phyloP scores from a whole-genome alignment of 1,284 basidiomycete species.

The Malassezia caprae region DNA sequence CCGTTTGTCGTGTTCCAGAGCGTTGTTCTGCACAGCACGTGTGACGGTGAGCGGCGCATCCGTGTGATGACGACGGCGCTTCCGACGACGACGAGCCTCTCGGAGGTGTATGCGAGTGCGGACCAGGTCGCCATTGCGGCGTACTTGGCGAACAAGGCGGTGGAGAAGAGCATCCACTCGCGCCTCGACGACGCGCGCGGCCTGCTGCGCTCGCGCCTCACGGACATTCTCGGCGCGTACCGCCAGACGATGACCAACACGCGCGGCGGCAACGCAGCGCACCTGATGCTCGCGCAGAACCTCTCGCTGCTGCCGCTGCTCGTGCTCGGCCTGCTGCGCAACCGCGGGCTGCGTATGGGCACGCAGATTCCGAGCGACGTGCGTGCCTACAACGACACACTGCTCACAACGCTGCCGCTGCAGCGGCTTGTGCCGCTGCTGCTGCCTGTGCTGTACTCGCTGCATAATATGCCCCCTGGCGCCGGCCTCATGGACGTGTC shows the following conservation, averaged over 20 bases:
- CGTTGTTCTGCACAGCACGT: conserved; percentile 89
- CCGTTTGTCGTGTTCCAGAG: conserved; percentile 94
- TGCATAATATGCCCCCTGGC: conserved; percentile 92
- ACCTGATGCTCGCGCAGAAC: conserved; percentile 82
- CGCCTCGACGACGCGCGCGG: conserved; percentile 90
- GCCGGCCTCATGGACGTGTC: conserved; percentile 51
- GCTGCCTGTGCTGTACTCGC: conserved; percentile 84
- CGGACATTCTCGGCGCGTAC: conserved; percentile 82
- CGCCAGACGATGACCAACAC: conserved; percentile 93
- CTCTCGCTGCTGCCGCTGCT: conserved; percentile 86
- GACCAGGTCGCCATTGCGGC: conserved; percentile 88
- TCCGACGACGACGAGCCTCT: conserved; percentile 82
- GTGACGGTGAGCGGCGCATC: conserved; percentile 89
- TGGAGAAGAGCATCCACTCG: conserved; percentile 73
- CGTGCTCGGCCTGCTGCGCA: conserved; percentile 80
- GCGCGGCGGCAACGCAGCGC: conserved; percentile 67
- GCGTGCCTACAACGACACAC: conserved; percentile 82
- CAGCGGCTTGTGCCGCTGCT: conserved; percentile 87
- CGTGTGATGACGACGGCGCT: conserved; percentile 86
- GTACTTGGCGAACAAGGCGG: conserved; percentile 87
- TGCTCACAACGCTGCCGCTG: conserved; percentile 80
- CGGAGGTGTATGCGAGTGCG: conserved; percentile 86
- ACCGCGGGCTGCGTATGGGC: conserved; percentile 87
- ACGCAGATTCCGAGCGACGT: conserved; percentile 92
- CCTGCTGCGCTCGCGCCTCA: conserved; percentile 75